Evolutionary conservation across 768 basidiomycete species (phyloP).

Genomic region (Lactarius sanguifluus): DNA sequence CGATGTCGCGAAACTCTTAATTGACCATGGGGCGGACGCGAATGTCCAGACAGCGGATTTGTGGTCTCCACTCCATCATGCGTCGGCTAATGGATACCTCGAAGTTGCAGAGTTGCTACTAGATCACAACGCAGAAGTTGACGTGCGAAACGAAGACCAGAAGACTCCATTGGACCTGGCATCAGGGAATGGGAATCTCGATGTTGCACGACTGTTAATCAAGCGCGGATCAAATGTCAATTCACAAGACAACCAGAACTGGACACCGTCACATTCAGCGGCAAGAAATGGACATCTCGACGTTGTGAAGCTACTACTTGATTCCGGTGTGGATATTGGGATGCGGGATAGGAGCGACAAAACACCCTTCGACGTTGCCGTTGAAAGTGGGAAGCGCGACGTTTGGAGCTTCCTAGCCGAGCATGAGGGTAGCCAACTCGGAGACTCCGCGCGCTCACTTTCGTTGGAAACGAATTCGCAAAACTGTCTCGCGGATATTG

Average conservation of each 20-base stretch:
- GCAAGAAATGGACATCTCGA: not conserved
- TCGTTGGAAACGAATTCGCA: not conserved
- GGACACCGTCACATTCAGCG: constrained; percentile 1
- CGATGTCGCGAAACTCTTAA: not conserved
- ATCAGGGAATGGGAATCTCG: not conserved
- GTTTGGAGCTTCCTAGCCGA: not conserved
- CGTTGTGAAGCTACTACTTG: not conserved
- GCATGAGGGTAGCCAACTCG: not conserved
- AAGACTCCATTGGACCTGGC: not conserved
- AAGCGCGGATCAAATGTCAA: not conserved
- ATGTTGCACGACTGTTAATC: not conserved
- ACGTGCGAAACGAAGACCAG: not conserved
- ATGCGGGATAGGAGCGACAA: not conserved
- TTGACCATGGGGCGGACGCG: not conserved
- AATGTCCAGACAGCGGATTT: not conserved
- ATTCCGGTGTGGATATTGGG: not conserved
- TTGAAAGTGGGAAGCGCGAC: not conserved
- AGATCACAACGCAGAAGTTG: not conserved
- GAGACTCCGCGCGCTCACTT: not conserved
- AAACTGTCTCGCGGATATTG: not conserved
- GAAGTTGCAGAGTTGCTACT: not conserved
- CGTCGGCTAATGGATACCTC: not conserved
- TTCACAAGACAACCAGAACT: not conserved
- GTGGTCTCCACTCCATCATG: not conserved
- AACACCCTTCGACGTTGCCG: not conserved